Evolutionary conservation across 2,329 filamentous ascomycete genomes (phyloP).

Genomic region (Hypoxylon sp.): DNA sequence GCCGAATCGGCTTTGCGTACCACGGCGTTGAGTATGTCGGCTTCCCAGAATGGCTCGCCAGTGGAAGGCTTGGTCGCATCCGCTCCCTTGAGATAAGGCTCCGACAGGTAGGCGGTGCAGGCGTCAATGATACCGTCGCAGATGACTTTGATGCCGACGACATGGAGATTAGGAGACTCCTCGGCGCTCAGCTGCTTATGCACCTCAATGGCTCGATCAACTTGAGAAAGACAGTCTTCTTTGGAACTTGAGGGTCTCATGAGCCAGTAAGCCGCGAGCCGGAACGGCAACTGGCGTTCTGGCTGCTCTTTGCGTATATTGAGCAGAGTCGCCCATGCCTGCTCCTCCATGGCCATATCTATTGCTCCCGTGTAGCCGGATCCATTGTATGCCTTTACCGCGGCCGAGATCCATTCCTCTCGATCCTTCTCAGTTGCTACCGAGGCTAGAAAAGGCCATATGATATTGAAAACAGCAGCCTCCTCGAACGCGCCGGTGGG

Average conservation of each 20-base stretch:
- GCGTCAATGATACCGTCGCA: slow-evolving; percentile 73
- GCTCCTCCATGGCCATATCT: slow-evolving; percentile 74
- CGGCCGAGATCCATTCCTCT: slow-evolving; percentile 62
- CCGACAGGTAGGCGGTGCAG: slow-evolving; percentile 69
- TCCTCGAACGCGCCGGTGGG: slow-evolving; percentile 66
- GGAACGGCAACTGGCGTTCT: slow-evolving; percentile 55
- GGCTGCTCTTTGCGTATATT: slow-evolving; percentile 57
- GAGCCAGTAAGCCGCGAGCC: slow-evolving; percentile 69
- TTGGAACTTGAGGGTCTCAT: slow-evolving; percentile 62
- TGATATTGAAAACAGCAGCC: slow-evolving; percentile 64
- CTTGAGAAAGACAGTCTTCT: slow-evolving; percentile 60
- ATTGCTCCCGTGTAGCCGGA: slow-evolving; percentile 68
- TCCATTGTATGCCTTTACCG: slow-evolving; percentile 63
- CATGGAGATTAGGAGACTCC: slow-evolving; percentile 57
- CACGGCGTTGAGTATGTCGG: slow-evolving; percentile 62
- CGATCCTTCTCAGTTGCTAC: slow-evolving; percentile 63
- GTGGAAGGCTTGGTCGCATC: slow-evolving; percentile 46
- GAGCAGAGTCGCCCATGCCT: slow-evolving; percentile 64
- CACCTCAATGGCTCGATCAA: slow-evolving; percentile 64
- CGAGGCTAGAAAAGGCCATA: slow-evolving; percentile 67
- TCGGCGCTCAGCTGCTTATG: slow-evolving; percentile 43
- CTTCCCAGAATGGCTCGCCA: slow-evolving; percentile 66
- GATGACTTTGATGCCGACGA: slow-evolving; percentile 73
- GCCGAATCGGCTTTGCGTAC: slow-evolving; percentile 63
- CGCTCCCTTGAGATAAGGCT: slow-evolving; percentile 66